A percentile compares a stretch with the other conserved stretches of the same genome.
These are phyloP conservation scores for Amanita fuliginea DNA, from an alignment of 768 basidiomycete genomes.

Conservation along the genomic window DNA sequence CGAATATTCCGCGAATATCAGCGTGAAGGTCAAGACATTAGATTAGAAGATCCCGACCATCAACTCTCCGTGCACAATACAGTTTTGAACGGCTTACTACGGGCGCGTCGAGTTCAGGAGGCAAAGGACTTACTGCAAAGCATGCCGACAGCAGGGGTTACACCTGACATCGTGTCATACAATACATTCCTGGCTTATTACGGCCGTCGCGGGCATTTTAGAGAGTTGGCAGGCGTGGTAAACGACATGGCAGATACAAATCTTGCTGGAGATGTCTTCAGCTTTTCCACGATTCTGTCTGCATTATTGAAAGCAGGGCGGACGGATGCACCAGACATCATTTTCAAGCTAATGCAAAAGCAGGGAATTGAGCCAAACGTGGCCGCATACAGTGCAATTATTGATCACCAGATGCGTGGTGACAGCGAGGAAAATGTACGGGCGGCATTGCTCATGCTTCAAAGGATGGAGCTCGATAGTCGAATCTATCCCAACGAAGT, in stretches of 20 bases:
- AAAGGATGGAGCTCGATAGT: constrained; percentile 58
- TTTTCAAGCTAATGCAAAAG: constrained; percentile 66
- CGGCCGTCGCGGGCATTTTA: constrained; percentile 51
- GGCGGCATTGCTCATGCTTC: constrained; percentile 59
- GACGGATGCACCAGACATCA: constrained; percentile 50
- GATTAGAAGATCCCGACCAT: constrained; percentile 11
- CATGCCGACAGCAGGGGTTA: constrained; percentile 41
- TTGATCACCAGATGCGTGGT: constrained; percentile 59
- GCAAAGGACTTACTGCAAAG: constrained; percentile 29
- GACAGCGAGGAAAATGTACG: constrained; percentile 40
- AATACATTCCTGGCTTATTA: constrained; percentile 74
- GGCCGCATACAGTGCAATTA: constrained; percentile 69
- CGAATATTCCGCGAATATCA: constrained; percentile 41
- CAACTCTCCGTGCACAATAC: constrained; percentile 55
- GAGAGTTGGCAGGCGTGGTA: constrained; percentile 45
- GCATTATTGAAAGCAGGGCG: constrained; percentile 62
- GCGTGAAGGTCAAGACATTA: constrained; percentile 16
- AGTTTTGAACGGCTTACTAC: constrained; percentile 59
- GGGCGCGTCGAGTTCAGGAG: constrained; percentile 24
- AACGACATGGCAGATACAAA: constrained; percentile 41
- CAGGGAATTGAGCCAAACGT: constrained; percentile 67
- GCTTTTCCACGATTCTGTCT: constrained; percentile 78
- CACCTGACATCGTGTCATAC: constrained; percentile 64
- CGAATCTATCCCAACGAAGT: constrained; percentile 54
- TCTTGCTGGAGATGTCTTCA: constrained; percentile 68